Evolutionary conservation across 805 yeast species (phyloP), one percentile per base, ranked within the genome.

Genomic region (Metschnikowia similis): DNA sequence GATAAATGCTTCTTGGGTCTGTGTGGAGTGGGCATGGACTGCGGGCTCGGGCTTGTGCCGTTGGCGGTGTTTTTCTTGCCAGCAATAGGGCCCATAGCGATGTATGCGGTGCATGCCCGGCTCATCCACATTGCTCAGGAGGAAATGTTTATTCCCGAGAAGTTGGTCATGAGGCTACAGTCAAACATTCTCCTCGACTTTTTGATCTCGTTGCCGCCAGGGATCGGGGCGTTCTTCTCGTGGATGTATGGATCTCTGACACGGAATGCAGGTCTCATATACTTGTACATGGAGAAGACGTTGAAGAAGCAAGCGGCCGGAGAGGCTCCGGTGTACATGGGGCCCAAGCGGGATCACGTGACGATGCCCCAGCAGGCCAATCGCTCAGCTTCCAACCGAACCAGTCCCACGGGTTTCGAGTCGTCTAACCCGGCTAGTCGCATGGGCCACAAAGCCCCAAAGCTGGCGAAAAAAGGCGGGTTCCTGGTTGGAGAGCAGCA

Each of bases 161-260:
- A 73, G 26, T 60, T 86, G 13, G 74, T 80, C 45, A 83, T 88
- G 5, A 82, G 87, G 59, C 75, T 92, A 81, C 83, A 87, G 50
- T 85, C 85, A 13, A 87, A 91, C 61, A 87, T 90, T 36, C 61
- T 80, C 10, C 65, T 89, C 50, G 97, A 92, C 64, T 72, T 91
- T 30, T 57, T 87, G 36, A 81, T 91, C 35, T 77, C 91, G 2
- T 70, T 92, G 32, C 84, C 92, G 0, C 98, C 98, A 0, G 56
- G 90, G 4, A 65, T 92, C 32, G 98, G 98, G 1, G 74, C 83
- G 2, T 67, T 90, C 35, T 78, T 90, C 48, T 71, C 87, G 10
- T 91, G 96, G 92, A 52, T 91, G 65, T 81, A 89, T 61, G 87
- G 84, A 2, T 87, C 96, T 62, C 87, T 96, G 7, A 88, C 97